Evolutionary conservation across 805 yeast species (phyloP).

Genomic region (Huiozyma sinensis): DNA sequence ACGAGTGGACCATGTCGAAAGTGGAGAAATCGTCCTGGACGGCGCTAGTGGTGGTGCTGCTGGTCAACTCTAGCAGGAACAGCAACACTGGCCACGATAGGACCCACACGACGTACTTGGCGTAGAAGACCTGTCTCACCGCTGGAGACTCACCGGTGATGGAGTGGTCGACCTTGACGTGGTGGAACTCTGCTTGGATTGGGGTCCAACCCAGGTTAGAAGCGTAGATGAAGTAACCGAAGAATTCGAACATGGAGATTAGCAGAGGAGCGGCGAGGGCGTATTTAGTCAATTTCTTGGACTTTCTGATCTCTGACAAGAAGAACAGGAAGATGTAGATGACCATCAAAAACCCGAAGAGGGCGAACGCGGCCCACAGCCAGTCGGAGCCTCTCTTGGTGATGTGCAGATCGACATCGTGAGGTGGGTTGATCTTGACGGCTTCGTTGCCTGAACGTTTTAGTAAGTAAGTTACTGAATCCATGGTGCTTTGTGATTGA

Average conservation of each 20-base stretch:
- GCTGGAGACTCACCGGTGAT: slow-evolving; percentile 15
- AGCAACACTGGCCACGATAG: slow-evolving; percentile 39
- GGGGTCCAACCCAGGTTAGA: slow-evolving; percentile 49
- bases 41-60: slow-evolving; percentile 16
- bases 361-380: slow-evolving; percentile 53
- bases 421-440: slow-evolving; percentile 35
- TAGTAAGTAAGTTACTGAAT: background rate
- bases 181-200: slow-evolving; percentile 39
- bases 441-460: slow-evolving; percentile 28
- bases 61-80: slow-evolving; percentile 18
- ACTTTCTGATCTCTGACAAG: slow-evolving; percentile 9
- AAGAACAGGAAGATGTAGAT: slow-evolving; percentile 20
- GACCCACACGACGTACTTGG: slow-evolving; percentile 50
- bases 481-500: background rate
- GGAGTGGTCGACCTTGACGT: slow-evolving; percentile 29
- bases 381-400: slow-evolving; percentile 56
- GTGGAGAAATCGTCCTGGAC: slow-evolving; percentile 29
- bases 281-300: background rate
- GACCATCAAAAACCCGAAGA: slow-evolving; percentile 32
- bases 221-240: slow-evolving; percentile 45
- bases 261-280: slow-evolving; percentile 37
- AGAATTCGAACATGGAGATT: slow-evolving; percentile 27
- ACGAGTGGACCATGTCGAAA: slow-evolving; percentile 13
- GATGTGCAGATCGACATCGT: slow-evolving; percentile 40
- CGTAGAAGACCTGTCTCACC: slow-evolving; percentile 47